Conservation (phyloP, 2,329 filamentous ascomycete species). For the Aureobasidium sp. region DNA sequence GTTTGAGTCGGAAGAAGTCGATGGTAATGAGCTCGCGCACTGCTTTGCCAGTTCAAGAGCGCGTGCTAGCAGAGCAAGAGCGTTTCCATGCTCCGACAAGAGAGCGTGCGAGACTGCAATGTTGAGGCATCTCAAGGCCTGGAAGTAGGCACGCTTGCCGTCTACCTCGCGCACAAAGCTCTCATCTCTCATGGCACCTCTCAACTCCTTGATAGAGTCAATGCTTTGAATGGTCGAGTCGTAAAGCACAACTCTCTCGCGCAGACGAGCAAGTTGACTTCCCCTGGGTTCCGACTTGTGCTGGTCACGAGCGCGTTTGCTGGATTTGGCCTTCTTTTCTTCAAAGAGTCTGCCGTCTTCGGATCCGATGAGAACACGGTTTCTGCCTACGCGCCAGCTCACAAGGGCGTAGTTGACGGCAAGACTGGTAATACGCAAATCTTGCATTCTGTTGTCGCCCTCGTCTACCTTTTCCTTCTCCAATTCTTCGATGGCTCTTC, state of each 20-base stretch:
- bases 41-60: constrained; percentile 56
- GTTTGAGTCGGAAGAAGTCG: constrained; percentile 30
- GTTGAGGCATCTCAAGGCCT: constrained; percentile 75
- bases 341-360: constrained; percentile 65
- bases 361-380: constrained; percentile 77
- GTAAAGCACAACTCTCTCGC: constrained; percentile 83
- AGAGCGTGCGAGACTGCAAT: constrained; percentile 80
- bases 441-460: constrained; percentile 81
- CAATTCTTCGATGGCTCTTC: constrained; percentile 87
- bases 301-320: constrained; percentile 43
- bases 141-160: constrained; percentile 74
- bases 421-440: constrained; percentile 83
- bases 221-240: constrained; percentile 87
- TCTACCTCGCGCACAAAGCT: constrained; percentile 71
- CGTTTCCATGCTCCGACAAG: constrained; percentile 64
- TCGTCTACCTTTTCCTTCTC: constrained; percentile 74
- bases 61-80: constrained; percentile 75
- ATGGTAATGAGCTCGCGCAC: constrained; percentile 43
- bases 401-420: constrained; percentile 92
- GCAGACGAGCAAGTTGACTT: constrained; percentile 69
- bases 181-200: constrained; percentile 80
- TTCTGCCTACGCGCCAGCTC: constrained; percentile 89
- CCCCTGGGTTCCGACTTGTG: constrained; percentile 61
- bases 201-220: constrained; percentile 80
- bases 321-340: constrained; percentile 48